A percentile compares a stretch with the other conserved stretches of the same genome.
These are phyloP conservation scores for Trametes hirsuta DNA, from an alignment of 1,284 basidiomycete species.

Conservation along the genomic window DNA sequence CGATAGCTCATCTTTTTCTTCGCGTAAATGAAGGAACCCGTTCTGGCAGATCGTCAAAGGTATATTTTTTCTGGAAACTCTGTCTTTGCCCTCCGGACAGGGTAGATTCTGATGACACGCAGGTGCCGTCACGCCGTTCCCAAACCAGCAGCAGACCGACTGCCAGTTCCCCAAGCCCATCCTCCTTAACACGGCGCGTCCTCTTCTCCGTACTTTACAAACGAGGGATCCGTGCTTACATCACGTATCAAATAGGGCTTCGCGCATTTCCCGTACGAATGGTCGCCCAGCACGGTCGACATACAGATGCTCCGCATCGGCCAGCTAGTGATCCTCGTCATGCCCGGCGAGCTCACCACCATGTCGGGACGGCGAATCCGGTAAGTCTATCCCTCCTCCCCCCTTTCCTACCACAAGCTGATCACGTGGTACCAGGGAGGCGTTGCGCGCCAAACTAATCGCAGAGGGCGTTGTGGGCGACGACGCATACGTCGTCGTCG, in stretches of 20 bases:
- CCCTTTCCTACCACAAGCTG: not conserved
- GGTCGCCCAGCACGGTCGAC: slow-evolving; percentile 78
- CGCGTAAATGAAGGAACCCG: slow-evolving; percentile 58
- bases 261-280: slow-evolving; percentile 71
- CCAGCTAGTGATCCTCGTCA: slow-evolving; percentile 76
- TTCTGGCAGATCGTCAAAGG: slow-evolving; percentile 84
- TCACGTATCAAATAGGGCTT: no score
- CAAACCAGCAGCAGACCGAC: slow-evolving; percentile 60
- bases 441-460: slow-evolving; percentile 66
- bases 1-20: not conserved
- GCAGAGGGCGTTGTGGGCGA: slow-evolving; percentile 62
- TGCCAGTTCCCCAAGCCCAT: slow-evolving; percentile 87
- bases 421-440: slow-evolving; percentile 44
- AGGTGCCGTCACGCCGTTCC: slow-evolving; percentile 68
- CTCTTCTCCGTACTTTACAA: not conserved
- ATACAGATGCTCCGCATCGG: slow-evolving; percentile 83
- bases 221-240: not conserved
- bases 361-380: slow-evolving; percentile 54
- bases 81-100: not conserved
- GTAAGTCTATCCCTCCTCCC: slow-evolving; percentile 27
- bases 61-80: slow-evolving; percentile 16
- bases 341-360: slow-evolving; percentile 72
- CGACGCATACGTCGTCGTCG: slow-evolving; percentile 74
- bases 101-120: slow-evolving; percentile 15
- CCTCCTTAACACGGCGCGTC: slow-evolving; percentile 66